Base-by-base conservation (phyloP, 305 asterid genomes). In the Fraxinus xanthoxyloides region DNA sequence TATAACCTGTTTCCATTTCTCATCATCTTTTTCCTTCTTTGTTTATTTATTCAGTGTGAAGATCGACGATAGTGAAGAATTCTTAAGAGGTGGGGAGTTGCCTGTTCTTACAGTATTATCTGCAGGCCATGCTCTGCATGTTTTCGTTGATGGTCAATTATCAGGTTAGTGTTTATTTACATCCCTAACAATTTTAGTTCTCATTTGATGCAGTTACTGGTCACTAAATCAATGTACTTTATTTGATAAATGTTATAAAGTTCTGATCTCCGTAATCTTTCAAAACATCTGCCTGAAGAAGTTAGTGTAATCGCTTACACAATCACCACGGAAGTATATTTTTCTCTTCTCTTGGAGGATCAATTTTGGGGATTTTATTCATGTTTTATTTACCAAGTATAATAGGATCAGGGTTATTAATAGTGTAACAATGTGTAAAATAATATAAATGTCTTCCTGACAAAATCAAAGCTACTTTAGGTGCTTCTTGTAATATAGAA, bases 51-150 rank as follows among this genome's bases (percentile, higher is more conserved):
- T 72, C 85, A 95, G 98, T 77, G 98, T 97, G 86, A 87, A 85
- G 89, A 92, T 97, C 26, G 91, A 86, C 75, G 77, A 91, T 15
- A 77, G 87, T 36, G 99, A 97, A 90, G 88, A 89, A 34, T 96
- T 89, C 84, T 84, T 97, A 59, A 81, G 86, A 84, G 92, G 93
- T 3, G 97, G 92, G 79, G 88, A 89, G 54, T 88, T 88, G 93
- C 99, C 98, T 3, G 93, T 91, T 81, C 98, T 97, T 72, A 90
- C 97, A 2, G 94, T 97, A 65, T 83, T 88, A 79, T 97, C 99
- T 21, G 99, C 99, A 24, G 99, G 99, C 77, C 98, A 97, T 89
- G 99, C 99, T 10, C 85, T 97, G 93, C 99, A 97, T 88, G 96
- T 92, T 72, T 97, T 97, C 83, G 76, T 97, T 87, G 95, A 97